A percentile compares a stretch with the other conserved stretches of the same genome.
phyloP scores from a whole-genome alignment of 2,329 filamentous ascomycete species.

The Penicillium palitans region DNA sequence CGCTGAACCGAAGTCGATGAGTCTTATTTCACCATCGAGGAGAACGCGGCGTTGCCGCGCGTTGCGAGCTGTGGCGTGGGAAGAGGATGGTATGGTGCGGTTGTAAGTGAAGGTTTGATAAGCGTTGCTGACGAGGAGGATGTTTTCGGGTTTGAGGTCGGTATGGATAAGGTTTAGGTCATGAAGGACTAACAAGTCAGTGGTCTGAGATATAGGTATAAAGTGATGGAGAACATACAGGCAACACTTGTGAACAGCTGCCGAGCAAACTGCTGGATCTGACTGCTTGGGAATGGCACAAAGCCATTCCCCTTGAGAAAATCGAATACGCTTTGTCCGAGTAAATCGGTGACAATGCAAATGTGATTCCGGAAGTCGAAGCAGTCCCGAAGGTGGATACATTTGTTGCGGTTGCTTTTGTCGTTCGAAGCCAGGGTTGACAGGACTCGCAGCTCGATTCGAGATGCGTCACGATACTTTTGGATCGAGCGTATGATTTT shows the following conservation, averaged over 20 bases:
- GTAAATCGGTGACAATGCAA: slow-evolving; percentile 74
- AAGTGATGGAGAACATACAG: slow-evolving; percentile 63
- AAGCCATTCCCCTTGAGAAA: slow-evolving; percentile 95
- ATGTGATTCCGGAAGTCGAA: slow-evolving; percentile 98
- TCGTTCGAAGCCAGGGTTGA: slow-evolving; percentile 92
- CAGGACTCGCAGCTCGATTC: slow-evolving; percentile 89
- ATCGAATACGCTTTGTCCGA: slow-evolving; percentile 97
- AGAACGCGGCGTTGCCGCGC: slow-evolving; percentile 64
- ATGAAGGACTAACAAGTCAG: slow-evolving; percentile 68
- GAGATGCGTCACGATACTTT: slow-evolving; percentile 94
- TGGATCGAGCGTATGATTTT: slow-evolving; percentile 98
- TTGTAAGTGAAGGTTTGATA: slow-evolving; percentile 72
- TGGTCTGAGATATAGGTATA: slow-evolving; percentile 13
- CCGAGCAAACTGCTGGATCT: slow-evolving; percentile 94
- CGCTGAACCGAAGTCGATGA: slow-evolving; percentile 68
- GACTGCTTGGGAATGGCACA: slow-evolving; percentile 95
- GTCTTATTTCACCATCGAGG: slow-evolving; percentile 64
- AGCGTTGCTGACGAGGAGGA: slow-evolving; percentile 62
- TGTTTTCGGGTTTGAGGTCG: slow-evolving; percentile 68
- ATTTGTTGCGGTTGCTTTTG: slow-evolving; percentile 86
- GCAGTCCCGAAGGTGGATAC: slow-evolving; percentile 93
- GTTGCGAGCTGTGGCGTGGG: slow-evolving; percentile 56
- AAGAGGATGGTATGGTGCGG: slow-evolving; percentile 65
- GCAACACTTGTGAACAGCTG: slow-evolving; percentile 98
- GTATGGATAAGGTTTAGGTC: slow-evolving; percentile 98